A percentile compares a stretch with the other conserved stretches of the same genome.
Conservation (phyloP, 1,139 yeast species). For the Candida sp. region DNA sequence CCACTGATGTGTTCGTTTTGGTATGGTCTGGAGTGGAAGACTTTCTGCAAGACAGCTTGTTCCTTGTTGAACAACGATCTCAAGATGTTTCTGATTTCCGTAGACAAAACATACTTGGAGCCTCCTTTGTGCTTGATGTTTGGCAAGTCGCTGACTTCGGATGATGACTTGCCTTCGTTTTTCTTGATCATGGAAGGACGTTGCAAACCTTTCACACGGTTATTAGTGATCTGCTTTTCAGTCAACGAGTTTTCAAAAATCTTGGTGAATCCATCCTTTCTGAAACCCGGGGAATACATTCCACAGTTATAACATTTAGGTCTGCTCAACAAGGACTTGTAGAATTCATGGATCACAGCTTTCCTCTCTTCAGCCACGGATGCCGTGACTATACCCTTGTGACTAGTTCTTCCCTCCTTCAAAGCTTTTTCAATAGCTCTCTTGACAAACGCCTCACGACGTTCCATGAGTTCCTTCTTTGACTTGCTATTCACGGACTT, state of each 20-base stretch:
- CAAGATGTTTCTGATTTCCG: constrained; percentile 83
- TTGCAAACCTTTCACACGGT: constrained; percentile 77
- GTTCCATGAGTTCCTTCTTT: constrained; percentile 52
- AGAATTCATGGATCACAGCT: constrained; percentile 71
- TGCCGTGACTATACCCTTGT: constrained; percentile 76
- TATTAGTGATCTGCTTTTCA: constrained; percentile 81
- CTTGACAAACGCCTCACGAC: constrained; percentile 75
- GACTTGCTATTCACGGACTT: constrained; percentile 37
- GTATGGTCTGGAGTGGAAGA: constrained; percentile 80
- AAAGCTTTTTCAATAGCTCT: constrained; percentile 75
- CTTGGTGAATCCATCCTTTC: constrained; percentile 95
- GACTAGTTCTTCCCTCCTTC: constrained; percentile 73
- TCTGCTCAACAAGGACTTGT: constrained; percentile 72
- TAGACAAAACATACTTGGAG: constrained; percentile 83
- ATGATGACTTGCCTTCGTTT: constrained; percentile 2
- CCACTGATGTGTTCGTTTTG: constrained; percentile 58
- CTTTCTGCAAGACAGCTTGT: constrained; percentile 59
- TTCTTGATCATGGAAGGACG: constrained; percentile 72
- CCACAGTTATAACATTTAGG: constrained; percentile 96
- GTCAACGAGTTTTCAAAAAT: constrained; percentile 86
- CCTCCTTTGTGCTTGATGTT: constrained; percentile 64
- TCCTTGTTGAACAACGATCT: constrained; percentile 79
- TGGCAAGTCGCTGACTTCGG: constrained; percentile 31
- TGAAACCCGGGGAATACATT: constrained; percentile 90
- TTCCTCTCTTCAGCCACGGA: constrained; percentile 91